These are phyloP conservation scores for Elsinoe fawcettii DNA, from an alignment of 2,329 filamentous ascomycete species.

Conservation along the genomic window DNA sequence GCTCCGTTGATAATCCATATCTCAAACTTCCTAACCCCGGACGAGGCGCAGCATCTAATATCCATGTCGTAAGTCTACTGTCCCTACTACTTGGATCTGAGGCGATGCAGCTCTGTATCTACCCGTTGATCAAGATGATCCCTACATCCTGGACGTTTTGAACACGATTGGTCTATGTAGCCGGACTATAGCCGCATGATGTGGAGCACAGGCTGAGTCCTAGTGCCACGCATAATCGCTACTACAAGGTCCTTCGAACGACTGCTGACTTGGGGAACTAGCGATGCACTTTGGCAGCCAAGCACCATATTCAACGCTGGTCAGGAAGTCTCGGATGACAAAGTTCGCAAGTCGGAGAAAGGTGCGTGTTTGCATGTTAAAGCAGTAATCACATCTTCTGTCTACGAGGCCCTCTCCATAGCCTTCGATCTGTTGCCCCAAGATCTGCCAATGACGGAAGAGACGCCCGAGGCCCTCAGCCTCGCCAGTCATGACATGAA, in stretches of 20 bases:
- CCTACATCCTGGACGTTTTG: not conserved
- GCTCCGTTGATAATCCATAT: slow-evolving; percentile 53
- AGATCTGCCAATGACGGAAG: too few relatives aligned
- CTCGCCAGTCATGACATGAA: not conserved
- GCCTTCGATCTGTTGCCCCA: too few relatives aligned
- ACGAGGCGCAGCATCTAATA: slow-evolving; percentile 46
- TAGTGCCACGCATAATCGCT: too few relatives aligned
- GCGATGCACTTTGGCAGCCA: slow-evolving; percentile 42
- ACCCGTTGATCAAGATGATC: not conserved
- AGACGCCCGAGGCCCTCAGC: not conserved
- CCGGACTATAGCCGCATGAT: too few relatives aligned
- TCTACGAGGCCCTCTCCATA: too few relatives aligned
- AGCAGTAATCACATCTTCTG: too few relatives aligned
- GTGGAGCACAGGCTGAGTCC: too few relatives aligned
- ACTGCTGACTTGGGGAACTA: slow-evolving; percentile 19
- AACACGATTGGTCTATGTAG: too few relatives aligned
- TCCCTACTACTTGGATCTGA: not conserved
- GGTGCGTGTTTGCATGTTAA: slow-evolving; percentile 22
- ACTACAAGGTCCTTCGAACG: not conserved
- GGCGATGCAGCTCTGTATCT: slow-evolving; percentile 14
- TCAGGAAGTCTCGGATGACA: slow-evolving; percentile 40
- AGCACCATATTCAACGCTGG: slow-evolving; percentile 48
- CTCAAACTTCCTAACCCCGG: slow-evolving; percentile 44
- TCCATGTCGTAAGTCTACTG: slow-evolving; percentile 40
- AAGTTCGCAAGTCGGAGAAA: slow-evolving; percentile 48